Evolutionary conservation across 1,139 yeast genomes (phyloP), one percentile per base, ranked within the genome.

Genomic region (Diutina sp.): DNA sequence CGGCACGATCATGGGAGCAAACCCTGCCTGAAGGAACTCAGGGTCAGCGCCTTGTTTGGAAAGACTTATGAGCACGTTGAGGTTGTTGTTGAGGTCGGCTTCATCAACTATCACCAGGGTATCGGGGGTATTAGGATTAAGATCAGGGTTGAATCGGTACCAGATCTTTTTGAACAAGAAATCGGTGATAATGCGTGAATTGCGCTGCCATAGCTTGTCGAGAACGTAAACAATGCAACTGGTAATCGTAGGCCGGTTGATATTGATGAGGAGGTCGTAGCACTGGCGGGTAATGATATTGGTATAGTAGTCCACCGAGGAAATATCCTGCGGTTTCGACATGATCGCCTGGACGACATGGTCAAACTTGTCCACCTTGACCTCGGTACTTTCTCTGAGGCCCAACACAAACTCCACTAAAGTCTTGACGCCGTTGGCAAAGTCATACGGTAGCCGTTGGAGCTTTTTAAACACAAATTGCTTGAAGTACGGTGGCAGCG

Each of bases 371-470:
- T 82, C 83, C 28, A 83, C 68, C 59, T 84, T 83, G 7, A 90
- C 71, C 35, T 84, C 84, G 56, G 86, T 95, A 57, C 78, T 77
- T 52, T 89, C 95, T 59, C 96, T 72, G 46, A 87, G 71, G 0
- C 96, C 96, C 16, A 89, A 74, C 0, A 87, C 77, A 61, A 87
- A 84, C 67, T 93, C 98, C 45, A 90, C 76, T 56, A 91, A 69
- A 1, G 90, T 76, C 45, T 79, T 69, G 1, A 91, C 78, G 0
- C 97, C 97, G 64, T 87, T 85, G 1, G 78, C 71, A 14, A 95
- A 78, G 55, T 74, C 67, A 30, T 80, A 67, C 1, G 88, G 87
- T 35, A 89, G 69, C 5, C 68, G 61, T 1, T 85, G 80, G 5
- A 91, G 68, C 56, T 73, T 69, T 0, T 64, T 58, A 61, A 81